Conservation (phyloP, 163 green algal species). For the Prototheca cutis region DNA sequence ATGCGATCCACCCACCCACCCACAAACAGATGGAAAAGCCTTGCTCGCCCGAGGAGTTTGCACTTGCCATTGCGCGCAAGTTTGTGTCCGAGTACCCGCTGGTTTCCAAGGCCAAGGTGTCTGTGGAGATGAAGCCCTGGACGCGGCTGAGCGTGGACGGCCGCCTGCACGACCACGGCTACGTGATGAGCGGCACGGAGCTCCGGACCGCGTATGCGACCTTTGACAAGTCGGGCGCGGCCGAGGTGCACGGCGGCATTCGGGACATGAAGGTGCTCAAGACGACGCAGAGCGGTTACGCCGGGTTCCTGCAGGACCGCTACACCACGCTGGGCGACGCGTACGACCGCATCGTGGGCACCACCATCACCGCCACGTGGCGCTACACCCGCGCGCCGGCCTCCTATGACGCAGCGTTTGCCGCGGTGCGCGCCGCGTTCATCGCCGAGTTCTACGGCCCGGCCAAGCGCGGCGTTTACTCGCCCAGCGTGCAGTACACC, state of each 20-base stretch:
- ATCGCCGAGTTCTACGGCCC: conserved; percentile 73
- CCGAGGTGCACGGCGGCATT: conserved; percentile 15
- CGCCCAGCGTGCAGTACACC: conserved; percentile 87
- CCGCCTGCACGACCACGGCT: conserved; percentile 60
- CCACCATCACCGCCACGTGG: conserved; percentile 74
- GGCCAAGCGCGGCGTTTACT: conserved; percentile 70
- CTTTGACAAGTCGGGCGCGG: conserved; percentile 20
- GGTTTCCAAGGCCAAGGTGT: conserved; percentile 76
- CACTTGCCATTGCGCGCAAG: conserved; percentile 64
- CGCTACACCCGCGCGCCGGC: conserved; percentile 26
- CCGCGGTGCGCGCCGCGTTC: conserved; percentile 16
- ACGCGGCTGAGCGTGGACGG: conserved; percentile 46
- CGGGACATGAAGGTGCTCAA: conserved; percentile 70
- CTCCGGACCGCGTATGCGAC: conserved; percentile 32
- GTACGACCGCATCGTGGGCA: conserved; percentile 83
- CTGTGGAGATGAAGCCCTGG: conserved; percentile 82
- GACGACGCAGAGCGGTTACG: conserved; percentile 90
- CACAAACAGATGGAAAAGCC: conserved; percentile 36
- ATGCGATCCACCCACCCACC: too few relatives aligned
- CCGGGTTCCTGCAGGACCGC: conserved; percentile 75
- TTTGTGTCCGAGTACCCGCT: conserved; percentile 79
- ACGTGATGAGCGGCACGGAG: conserved; percentile 21
- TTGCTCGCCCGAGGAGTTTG: conserved; percentile 80
- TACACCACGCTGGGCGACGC: conserved; percentile 78
- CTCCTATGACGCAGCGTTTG: conserved; percentile 53